phyloP scores from a whole-genome alignment of 2,329 filamentous ascomycete genomes.

The Aspergillus glaucus region DNA sequence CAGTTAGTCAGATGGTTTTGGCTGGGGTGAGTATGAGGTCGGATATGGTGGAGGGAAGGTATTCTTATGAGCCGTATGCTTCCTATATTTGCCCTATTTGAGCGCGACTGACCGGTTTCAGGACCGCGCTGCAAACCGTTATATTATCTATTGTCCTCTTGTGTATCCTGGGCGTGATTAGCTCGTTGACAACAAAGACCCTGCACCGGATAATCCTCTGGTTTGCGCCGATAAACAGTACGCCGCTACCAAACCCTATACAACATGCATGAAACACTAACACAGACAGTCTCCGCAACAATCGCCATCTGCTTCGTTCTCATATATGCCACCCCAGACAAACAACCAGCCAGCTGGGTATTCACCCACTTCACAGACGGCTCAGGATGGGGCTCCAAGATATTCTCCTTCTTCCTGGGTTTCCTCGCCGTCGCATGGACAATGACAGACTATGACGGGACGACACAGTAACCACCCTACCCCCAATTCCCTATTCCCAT shows the following conservation, averaged over 20 bases:
- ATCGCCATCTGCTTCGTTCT: constrained; percentile 55
- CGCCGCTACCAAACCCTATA: constrained; percentile 6
- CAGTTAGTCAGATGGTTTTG: constrained; percentile 58
- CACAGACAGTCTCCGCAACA: constrained; percentile 48
- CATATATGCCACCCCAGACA: constrained; percentile 53
- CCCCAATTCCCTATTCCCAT: not conserved
- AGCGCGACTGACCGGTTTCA: constrained; percentile 22
- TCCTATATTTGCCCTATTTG: not conserved
- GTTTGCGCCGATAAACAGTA: constrained; percentile 62
- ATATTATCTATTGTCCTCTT: constrained; percentile 52
- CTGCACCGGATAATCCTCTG: constrained; percentile 56
- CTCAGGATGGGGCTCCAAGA: constrained; percentile 56
- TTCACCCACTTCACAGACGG: constrained; percentile 57
- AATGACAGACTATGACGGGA: constrained; percentile 65
- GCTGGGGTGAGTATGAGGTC: constrained; percentile 59
- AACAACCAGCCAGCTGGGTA: constrained; percentile 54
- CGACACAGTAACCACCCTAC: constrained; percentile 49
- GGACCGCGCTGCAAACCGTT: constrained; percentile 54
- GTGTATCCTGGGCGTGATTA: constrained; percentile 53
- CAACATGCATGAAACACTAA: not conserved
- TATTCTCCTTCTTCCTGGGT: constrained; percentile 58
- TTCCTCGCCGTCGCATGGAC: constrained; percentile 44
- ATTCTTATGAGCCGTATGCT: constrained; percentile 53
- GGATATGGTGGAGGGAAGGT: constrained; percentile 42
- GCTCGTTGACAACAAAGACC: constrained; percentile 55